These are phyloP conservation scores for Fusarium lyarnte DNA, from an alignment of 2,329 filamentous ascomycete species.

Conservation along the genomic window DNA sequence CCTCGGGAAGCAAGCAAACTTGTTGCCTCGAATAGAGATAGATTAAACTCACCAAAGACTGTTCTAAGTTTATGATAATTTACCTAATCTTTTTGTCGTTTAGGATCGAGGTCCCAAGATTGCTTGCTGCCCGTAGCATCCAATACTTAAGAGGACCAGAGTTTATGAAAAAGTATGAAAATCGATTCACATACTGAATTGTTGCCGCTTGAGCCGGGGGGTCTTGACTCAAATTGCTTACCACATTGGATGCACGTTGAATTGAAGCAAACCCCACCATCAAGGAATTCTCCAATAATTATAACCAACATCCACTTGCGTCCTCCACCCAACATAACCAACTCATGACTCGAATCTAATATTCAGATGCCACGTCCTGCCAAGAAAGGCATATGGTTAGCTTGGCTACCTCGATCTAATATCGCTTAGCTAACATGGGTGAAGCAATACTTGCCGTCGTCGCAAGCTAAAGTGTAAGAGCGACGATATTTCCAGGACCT, in stretches of 20 bases:
- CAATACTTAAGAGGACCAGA: background rate
- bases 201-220: background rate
- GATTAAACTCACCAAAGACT: background rate
- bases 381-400: slow-evolving; percentile 38
- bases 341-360: too few relatives aligned
- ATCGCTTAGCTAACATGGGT: background rate
- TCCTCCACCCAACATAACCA: background rate
- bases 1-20: rapidly evolving
- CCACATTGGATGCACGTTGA: background rate
- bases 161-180: background rate
- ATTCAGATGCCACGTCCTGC: slow-evolving; percentile 32
- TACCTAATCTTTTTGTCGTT: background rate
- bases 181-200: background rate
- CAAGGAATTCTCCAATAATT: background rate
- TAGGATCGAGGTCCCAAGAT: background rate
- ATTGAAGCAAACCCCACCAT: background rate
- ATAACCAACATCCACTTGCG: background rate
- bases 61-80: background rate
- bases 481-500: background rate
- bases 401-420: rapidly evolving
- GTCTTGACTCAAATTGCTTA: background rate
- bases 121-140: background rate
- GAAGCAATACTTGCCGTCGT: slow-evolving; percentile 50
- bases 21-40: rapidly evolving
- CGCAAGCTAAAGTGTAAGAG: slow-evolving; percentile 50